These are phyloP conservation scores for Nepenthes alata DNA, from an alignment of 179 eudicot genomes.

Conservation along the genomic window DNA sequence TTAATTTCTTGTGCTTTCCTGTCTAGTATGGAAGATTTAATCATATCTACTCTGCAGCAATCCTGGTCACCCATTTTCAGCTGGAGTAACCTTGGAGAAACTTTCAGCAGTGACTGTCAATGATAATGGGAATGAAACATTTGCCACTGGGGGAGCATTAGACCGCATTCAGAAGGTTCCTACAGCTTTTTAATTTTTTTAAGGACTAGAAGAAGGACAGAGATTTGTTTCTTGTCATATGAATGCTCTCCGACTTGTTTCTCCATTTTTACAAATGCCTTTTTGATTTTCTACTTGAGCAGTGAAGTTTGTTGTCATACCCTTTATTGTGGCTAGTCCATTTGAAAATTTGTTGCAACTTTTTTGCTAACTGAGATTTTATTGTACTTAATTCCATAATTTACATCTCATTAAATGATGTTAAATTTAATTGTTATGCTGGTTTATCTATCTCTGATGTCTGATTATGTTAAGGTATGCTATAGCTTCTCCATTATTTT, in stretches of 20 bases:
- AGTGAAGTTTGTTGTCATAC: too few relatives aligned
- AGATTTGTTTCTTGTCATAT: background rate
- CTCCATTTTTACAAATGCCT: too few relatives aligned
- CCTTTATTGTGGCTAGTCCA: too few relatives aligned
- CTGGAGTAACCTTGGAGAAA: constrained; percentile 81
- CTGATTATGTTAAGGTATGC: too few relatives aligned
- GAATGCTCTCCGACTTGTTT: too few relatives aligned
- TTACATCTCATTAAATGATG: too few relatives aligned
- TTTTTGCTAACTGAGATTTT: too few relatives aligned
- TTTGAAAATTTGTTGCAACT: too few relatives aligned
- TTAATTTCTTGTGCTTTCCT: constrained; percentile 3
- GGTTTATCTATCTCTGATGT: too few relatives aligned
- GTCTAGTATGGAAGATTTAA: constrained; percentile 9
- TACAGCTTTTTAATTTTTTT: background rate
- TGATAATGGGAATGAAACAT: constrained; percentile 79
- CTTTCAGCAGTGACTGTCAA: constrained; percentile 89
- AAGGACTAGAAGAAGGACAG: background rate
- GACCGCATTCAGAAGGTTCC: constrained; percentile 79
- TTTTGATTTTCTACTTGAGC: too few relatives aligned
- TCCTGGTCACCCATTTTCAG: constrained; percentile 87
- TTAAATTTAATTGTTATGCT: too few relatives aligned
- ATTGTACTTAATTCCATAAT: background rate
- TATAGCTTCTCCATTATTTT: too few relatives aligned
- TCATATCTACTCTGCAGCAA: constrained; percentile 44
- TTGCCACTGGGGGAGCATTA: constrained; percentile 83